Percentiles rank a stretch among this genome's conserved stretches.
These are phyloP conservation scores for Lepraria neglecta DNA, from an alignment of 495 filamentous ascomycete genomes.

Conservation along the genomic window DNA sequence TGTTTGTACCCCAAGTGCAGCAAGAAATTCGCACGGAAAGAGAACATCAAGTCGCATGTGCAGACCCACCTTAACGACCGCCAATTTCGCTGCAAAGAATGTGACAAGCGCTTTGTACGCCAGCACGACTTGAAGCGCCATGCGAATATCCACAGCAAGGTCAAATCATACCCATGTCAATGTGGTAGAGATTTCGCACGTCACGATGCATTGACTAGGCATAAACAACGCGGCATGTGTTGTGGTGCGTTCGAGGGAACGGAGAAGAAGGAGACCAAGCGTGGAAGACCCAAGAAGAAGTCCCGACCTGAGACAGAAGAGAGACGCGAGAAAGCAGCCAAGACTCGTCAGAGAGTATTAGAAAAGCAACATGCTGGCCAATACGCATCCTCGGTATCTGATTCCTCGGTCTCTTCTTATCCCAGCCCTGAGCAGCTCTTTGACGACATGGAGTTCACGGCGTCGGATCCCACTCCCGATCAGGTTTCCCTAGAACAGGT, in stretches of 20 bases:
- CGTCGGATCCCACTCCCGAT: slow-evolving; percentile 39
- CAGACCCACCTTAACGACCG: slow-evolving; percentile 95
- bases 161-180: slow-evolving; percentile 85
- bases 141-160: slow-evolving; percentile 88
- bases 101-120: slow-evolving; percentile 89
- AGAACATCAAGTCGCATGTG: slow-evolving; percentile 96
- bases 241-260: slow-evolving; percentile 83
- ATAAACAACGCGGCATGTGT: slow-evolving; percentile 91
- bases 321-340: slow-evolving; percentile 54
- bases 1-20: slow-evolving; percentile 76
- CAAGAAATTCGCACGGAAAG: slow-evolving; percentile 83
- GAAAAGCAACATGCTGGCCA: slow-evolving; percentile 24
- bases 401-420: slow-evolving; percentile 25
- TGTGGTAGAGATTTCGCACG: slow-evolving; percentile 89
- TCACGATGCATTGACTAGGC: slow-evolving; percentile 89
- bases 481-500: slow-evolving; percentile 38
- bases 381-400: slow-evolving; percentile 34
- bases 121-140: slow-evolving; percentile 96
- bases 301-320: slow-evolving; percentile 57
- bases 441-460: slow-evolving; percentile 35
- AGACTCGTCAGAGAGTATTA: slow-evolving; percentile 43
- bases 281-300: slow-evolving; percentile 59
- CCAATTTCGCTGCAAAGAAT: slow-evolving; percentile 83
- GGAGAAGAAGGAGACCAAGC: slow-evolving; percentile 61
- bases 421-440: slow-evolving; percentile 34